A percentile compares a stretch with the other conserved stretches of the same genome.
phyloP scores from a whole-genome alignment of 345 rosid genomes.

The Microcos paniculata region DNA sequence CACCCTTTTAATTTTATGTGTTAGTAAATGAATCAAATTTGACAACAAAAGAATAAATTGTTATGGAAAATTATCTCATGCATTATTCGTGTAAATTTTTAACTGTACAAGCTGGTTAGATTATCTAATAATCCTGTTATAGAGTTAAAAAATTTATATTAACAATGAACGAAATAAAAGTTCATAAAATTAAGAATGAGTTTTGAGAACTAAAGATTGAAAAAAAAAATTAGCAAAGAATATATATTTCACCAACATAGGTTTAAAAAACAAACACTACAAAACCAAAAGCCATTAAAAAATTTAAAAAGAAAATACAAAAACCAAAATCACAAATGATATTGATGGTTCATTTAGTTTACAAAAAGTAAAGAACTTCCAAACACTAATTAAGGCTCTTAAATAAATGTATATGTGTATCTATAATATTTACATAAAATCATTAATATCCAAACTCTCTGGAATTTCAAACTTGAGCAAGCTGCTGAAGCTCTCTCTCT shows the following conservation, averaged over 20 bases:
- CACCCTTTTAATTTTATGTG: too few relatives aligned
- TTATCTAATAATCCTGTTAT: too few relatives aligned
- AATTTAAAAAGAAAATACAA: too few relatives aligned
- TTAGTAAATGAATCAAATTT: too few relatives aligned
- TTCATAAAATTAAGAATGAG: background rate
- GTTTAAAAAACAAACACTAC: background rate
- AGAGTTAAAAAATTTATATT: too few relatives aligned
- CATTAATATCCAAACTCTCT: slow-evolving; percentile 58
- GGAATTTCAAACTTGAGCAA: slow-evolving; percentile 78
- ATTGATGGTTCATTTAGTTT: background rate
- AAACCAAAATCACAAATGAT: background rate
- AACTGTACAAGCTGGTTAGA: too few relatives aligned
- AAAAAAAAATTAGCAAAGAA: background rate
- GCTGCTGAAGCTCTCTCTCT: slow-evolving; percentile 71
- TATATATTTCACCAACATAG: background rate
- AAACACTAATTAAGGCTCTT: background rate
- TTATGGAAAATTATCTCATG: too few relatives aligned
- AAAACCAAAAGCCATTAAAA: background rate
- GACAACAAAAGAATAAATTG: too few relatives aligned
- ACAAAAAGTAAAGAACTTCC: background rate
- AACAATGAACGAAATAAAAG: too few relatives aligned
- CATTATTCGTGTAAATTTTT: too few relatives aligned
- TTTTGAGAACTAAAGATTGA: background rate
- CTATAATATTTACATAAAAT: slow-evolving; percentile 48
- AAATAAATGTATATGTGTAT: background rate